Conservation (phyloP, 2,329 filamentous ascomycete species). For the Akanthomyces muscarius region DNA sequence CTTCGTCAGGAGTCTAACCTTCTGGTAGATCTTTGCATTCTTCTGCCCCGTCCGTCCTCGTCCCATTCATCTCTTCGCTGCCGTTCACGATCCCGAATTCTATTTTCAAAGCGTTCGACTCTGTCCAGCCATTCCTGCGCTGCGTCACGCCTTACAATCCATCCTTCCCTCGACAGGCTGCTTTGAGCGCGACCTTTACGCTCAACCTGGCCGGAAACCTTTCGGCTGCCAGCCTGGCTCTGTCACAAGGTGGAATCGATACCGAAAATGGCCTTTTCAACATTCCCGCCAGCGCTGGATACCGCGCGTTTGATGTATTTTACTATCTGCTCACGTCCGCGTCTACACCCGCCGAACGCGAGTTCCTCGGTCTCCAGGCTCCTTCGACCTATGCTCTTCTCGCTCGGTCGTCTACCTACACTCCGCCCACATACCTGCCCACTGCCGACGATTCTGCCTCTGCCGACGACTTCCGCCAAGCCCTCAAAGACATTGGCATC, state of each 20-base stretch:
- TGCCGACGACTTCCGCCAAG: conserved; percentile 85
- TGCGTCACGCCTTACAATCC: conserved; percentile 87
- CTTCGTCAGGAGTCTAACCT: conserved; percentile 15
- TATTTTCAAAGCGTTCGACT: conserved; percentile 74
- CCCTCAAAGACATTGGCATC: conserved; percentile 88
- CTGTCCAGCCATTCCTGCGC: conserved; percentile 78
- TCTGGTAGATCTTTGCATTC: conserved; percentile 72
- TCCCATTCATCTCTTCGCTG: conserved; percentile 75
- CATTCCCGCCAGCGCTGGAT: conserved; percentile 73
- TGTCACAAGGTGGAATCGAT: conserved; percentile 86
- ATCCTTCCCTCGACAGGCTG: conserved; percentile 74
- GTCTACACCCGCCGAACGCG: conserved; percentile 81
- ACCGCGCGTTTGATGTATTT: conserved; percentile 94
- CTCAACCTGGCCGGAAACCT: conserved; percentile 78
- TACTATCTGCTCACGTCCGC: conserved; percentile 94
- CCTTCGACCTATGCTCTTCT: conserved; percentile 75
- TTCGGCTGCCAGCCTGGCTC: conserved; percentile 67
- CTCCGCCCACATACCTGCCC: conserved; percentile 81
- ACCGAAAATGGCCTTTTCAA: conserved; percentile 74
- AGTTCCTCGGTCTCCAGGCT: conserved; percentile 77
- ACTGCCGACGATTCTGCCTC: conserved; percentile 89
- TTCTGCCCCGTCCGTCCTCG: conserved; percentile 79
- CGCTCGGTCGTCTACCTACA: conserved; percentile 78
- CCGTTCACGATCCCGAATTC: conserved; percentile 73
- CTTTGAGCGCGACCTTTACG: conserved; percentile 75